These are phyloP conservation scores for Coffea humblotiana DNA, from an alignment of 305 asterid genomes.

Conservation along the genomic window DNA sequence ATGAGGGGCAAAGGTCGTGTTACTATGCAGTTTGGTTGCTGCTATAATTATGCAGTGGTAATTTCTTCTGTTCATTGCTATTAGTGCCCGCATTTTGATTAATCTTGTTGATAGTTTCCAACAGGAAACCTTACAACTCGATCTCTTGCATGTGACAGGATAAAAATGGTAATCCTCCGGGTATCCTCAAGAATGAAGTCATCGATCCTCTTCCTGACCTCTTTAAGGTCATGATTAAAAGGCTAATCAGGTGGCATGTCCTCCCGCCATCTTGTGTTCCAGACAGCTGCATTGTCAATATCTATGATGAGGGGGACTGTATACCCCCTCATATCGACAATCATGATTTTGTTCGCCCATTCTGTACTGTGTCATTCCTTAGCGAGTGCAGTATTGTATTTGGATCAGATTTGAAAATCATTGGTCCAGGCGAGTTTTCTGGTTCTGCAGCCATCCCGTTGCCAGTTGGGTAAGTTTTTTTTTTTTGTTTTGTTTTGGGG, in stretches of 20 bases:
- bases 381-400: slow-evolving; percentile 80
- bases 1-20: slow-evolving; percentile 95
- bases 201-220: slow-evolving; percentile 87
- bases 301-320: slow-evolving; percentile 91
- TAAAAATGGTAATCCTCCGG: slow-evolving; percentile 82
- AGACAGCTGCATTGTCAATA: slow-evolving; percentile 89
- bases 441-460: slow-evolving; percentile 63
- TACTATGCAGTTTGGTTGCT: slow-evolving; percentile 95
- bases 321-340: slow-evolving; percentile 96
- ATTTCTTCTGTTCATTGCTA: slow-evolving; percentile 8
- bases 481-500: neutral
- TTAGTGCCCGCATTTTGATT: neutral
- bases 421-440: slow-evolving; percentile 72
- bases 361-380: slow-evolving; percentile 89
- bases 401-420: slow-evolving; percentile 67
- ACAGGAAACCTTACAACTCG: slow-evolving; percentile 10
- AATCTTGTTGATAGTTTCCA: neutral
- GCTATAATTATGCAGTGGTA: slow-evolving; percentile 80
- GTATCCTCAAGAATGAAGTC: slow-evolving; percentile 58
- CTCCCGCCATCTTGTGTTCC: slow-evolving; percentile 89
- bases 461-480: slow-evolving; percentile 80
- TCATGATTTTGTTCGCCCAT: slow-evolving; percentile 89
- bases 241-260: slow-evolving; percentile 85
- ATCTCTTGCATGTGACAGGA: slow-evolving; percentile 51
- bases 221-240: slow-evolving; percentile 77